Conservation (phyloP, 495 filamentous ascomycete genomes). For the Penicillium tannophilum region DNA sequence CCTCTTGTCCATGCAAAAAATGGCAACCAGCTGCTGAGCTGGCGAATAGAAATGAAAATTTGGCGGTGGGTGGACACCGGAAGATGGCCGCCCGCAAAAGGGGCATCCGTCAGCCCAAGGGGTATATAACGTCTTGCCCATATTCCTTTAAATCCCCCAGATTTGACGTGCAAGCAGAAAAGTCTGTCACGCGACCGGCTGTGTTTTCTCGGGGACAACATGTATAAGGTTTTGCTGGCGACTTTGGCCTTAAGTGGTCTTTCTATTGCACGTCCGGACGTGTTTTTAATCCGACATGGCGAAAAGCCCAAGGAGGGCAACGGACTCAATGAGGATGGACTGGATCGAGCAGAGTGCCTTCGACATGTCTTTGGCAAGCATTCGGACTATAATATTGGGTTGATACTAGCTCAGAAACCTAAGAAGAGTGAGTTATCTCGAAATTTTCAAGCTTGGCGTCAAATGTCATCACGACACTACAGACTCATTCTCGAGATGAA, state of each 20-base stretch:
- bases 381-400: constrained; percentile 51
- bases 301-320: constrained; percentile 49
- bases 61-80: background rate
- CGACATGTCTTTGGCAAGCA: constrained; percentile 42
- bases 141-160: background rate
- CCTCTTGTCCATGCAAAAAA: background rate
- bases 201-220: background rate
- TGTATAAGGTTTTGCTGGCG: background rate
- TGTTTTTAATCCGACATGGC: constrained; percentile 58
- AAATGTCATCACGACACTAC: background rate
- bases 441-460: background rate
- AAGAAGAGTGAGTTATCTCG: constrained; percentile 37
- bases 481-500: background rate
- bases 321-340: constrained; percentile 44
- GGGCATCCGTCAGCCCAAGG: background rate
- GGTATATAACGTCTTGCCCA: background rate
- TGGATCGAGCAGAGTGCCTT: constrained; percentile 51
- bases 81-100: background rate
- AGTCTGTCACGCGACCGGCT: constrained; percentile 3
- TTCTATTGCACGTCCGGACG: constrained; percentile 15
- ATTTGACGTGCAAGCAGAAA: background rate
- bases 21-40: background rate
- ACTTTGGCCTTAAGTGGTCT: background rate
- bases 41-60: background rate
- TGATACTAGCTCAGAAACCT: constrained; percentile 51